Evolutionary conservation across 257 asterid genomes (phyloP).

Genomic region (Plantago major): DNA sequence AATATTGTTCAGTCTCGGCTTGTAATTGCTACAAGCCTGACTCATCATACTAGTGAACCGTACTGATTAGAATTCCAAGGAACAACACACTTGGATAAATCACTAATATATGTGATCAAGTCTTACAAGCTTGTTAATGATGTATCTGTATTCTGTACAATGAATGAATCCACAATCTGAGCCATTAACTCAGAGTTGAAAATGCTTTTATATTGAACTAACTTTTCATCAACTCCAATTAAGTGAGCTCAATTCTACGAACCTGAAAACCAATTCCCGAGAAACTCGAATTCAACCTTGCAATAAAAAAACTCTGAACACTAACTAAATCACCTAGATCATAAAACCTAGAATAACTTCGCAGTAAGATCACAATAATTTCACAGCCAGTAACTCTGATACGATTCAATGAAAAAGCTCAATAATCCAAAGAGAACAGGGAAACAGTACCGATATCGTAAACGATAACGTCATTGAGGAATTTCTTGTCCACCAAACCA

Average conservation of each 20-base stretch:
- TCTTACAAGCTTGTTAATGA: too few relatives aligned
- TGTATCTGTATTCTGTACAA: too few relatives aligned
- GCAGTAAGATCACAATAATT: background rate
- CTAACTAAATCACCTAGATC: constrained; percentile 5
- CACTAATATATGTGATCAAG: too few relatives aligned
- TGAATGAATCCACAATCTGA: background rate
- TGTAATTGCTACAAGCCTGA: too few relatives aligned
- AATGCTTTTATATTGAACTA: background rate
- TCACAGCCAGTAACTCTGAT: too few relatives aligned
- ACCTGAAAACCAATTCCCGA: background rate
- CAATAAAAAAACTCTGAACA: background rate
- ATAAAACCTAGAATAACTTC: background rate
- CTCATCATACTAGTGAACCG: too few relatives aligned
- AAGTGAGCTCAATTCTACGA: constrained; percentile 7
- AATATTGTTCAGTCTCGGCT: too few relatives aligned
- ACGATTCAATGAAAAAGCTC: too few relatives aligned
- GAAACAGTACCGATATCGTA: constrained; percentile 64
- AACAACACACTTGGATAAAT: too few relatives aligned
- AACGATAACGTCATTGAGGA: constrained; percentile 67
- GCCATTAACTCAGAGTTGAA: background rate
- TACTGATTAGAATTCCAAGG: too few relatives aligned
- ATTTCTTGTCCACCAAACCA: constrained; percentile 76
- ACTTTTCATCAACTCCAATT: background rate
- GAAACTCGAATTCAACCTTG: background rate
- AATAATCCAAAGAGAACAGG: too few relatives aligned